Evolutionary conservation across 139 green algal species (phyloP), one percentile per base, ranked within the genome.

Genomic region (Desmodesmus armatus): DNA sequence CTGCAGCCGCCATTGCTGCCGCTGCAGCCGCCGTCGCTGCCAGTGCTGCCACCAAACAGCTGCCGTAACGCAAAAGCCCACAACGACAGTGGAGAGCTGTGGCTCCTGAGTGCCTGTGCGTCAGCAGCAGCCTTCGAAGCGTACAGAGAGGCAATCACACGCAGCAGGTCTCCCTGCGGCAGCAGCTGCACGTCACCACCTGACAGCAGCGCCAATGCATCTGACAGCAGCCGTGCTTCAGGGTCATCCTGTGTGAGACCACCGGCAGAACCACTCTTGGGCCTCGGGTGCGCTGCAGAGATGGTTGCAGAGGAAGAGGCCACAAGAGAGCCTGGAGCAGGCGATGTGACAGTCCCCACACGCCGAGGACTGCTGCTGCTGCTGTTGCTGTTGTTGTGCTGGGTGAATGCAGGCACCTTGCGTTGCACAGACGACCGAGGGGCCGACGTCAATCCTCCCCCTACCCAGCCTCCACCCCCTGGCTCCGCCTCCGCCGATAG

Each of bases 361-460:
- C n/a, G n/a, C n/a, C n/a, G n/a, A n/a, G n/a, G n/a, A n/a, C n/a
- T 80, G 74, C 74, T 83, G 11, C 74, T 82, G 74, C 73, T 41
- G 51, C 74, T 82, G 74, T 43, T 65, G n/a, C 72, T 65, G 35
- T 5, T 29, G 67, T n/a, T n/a, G 13, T 55, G 73, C 49, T 66
- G 49, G 19, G 73, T 29, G 21, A 80, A 80, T 9, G 73, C 77
- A n/a, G 77, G 55, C n/a, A 60, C 31, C 39, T 83, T 75, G n/a
- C 58, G 58, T 19, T 53, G 35, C 35, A 71, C 31, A 3, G n/a
- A n/a, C n/a, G n/a, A n/a, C n/a, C n/a, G n/a, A n/a, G n/a, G n/a
- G n/a, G n/a, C n/a, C n/a, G n/a, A n/a, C n/a, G n/a, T n/a, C n/a
- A n/a, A n/a, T n/a, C n/a, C n/a, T n/a, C n/a, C n/a, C n/a, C n/a